Base-by-base conservation (phyloP, 2,329 filamentous ascomycete species). In the Dothidotthia symphoricarpi region DNA sequence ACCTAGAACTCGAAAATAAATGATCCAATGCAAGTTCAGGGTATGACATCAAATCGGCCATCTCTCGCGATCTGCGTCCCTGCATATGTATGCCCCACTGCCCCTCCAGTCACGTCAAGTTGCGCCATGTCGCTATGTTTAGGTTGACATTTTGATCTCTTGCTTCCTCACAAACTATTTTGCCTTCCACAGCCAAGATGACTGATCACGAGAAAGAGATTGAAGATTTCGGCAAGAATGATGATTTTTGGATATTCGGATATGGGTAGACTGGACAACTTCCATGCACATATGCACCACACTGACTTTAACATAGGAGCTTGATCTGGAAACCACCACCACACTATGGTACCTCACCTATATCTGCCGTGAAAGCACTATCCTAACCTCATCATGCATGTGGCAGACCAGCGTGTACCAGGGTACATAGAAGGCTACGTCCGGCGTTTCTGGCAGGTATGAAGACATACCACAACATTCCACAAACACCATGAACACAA, bases 301-400 rank as follows among this genome's bases (percentile, higher is more conserved):
- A 36, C 47, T 56, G 15, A 47, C 31, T 25, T 43, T 22, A 7
- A 13, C 25, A 26, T 48, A 93, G 91, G 71, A 95, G 89, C 66
- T 72, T 98, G 64, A 96, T 98, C 57, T 98, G 90, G 90, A 98
- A 97, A 68, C 91, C 93, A 39, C 93, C 93, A 45, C 93, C 93
- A 52, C 87, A 95, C 64, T 96, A 86, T 65, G 91, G 91, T 96
- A 83, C 43, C 32, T 33, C 16, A 1, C n/a, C n/a, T n/a, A n/a
- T n/a, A n/a, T n/a, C n/a, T n/a, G n/a, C n/a, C n/a, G n/a, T n/a
- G 19, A 15, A n/a, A n/a, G n/a, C n/a, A 16, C 25, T 5, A 13
- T 15, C 17, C 14, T 10, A 36, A 28, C n/a, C n/a, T n/a, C n/a
- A n/a, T n/a, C 34, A 29, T 24, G 36, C 15, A 25, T 17, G 2